phyloP scores from a whole-genome alignment of 176 grass and related monocot species.

The Thalia dealbata region DNA sequence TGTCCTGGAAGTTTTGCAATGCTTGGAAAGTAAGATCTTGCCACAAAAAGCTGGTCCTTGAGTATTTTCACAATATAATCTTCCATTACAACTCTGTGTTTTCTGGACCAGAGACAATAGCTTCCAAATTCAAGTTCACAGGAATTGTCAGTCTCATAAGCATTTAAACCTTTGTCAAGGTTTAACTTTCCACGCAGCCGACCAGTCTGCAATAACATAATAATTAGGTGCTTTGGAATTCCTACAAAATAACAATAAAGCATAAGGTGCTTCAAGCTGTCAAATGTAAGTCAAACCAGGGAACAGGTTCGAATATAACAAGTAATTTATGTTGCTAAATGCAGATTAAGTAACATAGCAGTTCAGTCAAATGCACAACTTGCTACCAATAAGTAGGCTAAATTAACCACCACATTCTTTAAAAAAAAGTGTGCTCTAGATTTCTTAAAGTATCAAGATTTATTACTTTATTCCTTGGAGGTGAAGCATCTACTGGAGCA shows the following conservation, averaged over 20 bases:
- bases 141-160: slow-evolving; percentile 33
- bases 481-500: slow-evolving; percentile 4
- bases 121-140: slow-evolving; percentile 63
- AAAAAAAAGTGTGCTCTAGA: slow-evolving; percentile 6
- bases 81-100: slow-evolving; percentile 49
- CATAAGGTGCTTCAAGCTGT: too few relatives aligned
- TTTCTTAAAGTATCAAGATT: background rate
- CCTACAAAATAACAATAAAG: background rate
- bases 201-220: slow-evolving; percentile 30
- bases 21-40: slow-evolving; percentile 71
- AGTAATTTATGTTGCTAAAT: background rate
- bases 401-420: background rate
- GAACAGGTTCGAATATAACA: background rate
- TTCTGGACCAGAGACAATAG: slow-evolving; percentile 63
- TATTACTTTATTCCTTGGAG: slow-evolving; percentile 21
- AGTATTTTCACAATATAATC: slow-evolving; percentile 59
- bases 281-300: background rate
- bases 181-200: slow-evolving; percentile 17
- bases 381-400: background rate
- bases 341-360: background rate
- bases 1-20: slow-evolving; percentile 50
- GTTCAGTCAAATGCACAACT: background rate
- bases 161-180: slow-evolving; percentile 29
- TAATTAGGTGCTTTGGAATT: background rate
- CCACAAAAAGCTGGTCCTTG: slow-evolving; percentile 78